These are phyloP conservation scores for Amanita pallidorosea DNA, from an alignment of 768 basidiomycete species.

Conservation along the genomic window DNA sequence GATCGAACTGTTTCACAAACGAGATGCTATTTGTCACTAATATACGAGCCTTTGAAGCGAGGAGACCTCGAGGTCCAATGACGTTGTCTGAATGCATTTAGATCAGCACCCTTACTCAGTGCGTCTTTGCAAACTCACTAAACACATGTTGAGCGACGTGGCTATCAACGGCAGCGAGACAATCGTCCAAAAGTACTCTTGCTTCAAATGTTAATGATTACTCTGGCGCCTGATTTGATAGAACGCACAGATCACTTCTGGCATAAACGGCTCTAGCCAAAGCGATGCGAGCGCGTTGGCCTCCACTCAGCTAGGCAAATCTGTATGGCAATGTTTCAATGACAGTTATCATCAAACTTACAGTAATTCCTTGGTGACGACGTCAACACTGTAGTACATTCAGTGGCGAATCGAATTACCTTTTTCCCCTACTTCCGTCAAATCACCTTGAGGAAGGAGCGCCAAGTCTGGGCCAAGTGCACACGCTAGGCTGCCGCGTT, in stretches of 20 bases:
- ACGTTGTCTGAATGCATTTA: slow-evolving; percentile 49
- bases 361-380: slow-evolving; percentile 38
- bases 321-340: neutral
- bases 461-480: slow-evolving; percentile 76
- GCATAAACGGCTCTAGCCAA: slow-evolving; percentile 88
- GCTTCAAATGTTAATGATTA: neutral
- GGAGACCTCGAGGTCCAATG: slow-evolving; percentile 75
- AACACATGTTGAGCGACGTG: slow-evolving; percentile 84
- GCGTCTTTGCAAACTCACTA: slow-evolving; percentile 30
- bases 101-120: neutral
- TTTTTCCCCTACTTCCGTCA: slow-evolving; percentile 82
- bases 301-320: slow-evolving; percentile 54
- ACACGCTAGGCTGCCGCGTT: slow-evolving; percentile 42
- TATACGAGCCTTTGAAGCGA: slow-evolving; percentile 75
- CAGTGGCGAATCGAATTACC: slow-evolving; percentile 27
- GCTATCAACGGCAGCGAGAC: slow-evolving; percentile 77
- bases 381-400: neutral
- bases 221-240: neutral
- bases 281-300: slow-evolving; percentile 74
- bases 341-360: slow-evolving; percentile 17
- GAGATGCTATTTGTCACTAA: slow-evolving; percentile 83
- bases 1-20: slow-evolving; percentile 72
- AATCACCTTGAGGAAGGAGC: slow-evolving; percentile 70
- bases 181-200: slow-evolving; percentile 80
- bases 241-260: slow-evolving; percentile 70